A percentile compares a stretch with the other conserved stretches of the same genome.
Conservation (phyloP, 78 protist genomes). For the Isochrysis galbana region DNA sequence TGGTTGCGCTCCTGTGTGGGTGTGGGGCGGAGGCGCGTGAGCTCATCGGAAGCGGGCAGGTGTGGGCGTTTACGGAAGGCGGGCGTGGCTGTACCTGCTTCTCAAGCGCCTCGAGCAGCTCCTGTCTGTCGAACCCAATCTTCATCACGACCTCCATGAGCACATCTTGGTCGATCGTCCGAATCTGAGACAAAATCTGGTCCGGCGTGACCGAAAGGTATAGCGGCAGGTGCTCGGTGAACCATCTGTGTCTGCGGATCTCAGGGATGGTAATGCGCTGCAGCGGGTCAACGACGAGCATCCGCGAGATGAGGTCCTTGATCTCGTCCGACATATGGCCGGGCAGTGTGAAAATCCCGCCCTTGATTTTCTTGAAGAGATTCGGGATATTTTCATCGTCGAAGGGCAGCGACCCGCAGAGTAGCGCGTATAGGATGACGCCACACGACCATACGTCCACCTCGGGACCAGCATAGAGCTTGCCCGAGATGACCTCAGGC, state of each 20-base stretch:
- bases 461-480: conserved; percentile 93
- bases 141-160: conserved; percentile 28
- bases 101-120: not conserved
- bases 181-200: not conserved
- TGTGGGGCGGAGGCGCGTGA: no score
- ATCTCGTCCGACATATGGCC: conserved; percentile 68
- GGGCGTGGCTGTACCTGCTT: no score
- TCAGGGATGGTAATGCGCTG: conserved; percentile 87
- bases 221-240: conserved; percentile 68
- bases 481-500: conserved; percentile 92
- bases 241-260: conserved; percentile 88
- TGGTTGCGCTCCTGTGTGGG: conserved; percentile 52
- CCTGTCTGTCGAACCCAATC: conserved; percentile 11
- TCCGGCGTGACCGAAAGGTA: conserved; percentile 52
- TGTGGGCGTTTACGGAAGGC: no score
- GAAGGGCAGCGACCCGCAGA: conserved; percentile 96
- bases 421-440: conserved; percentile 92
- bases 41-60: no score
- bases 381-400: conserved; percentile 96
- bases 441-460: conserved; percentile 66
- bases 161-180: not conserved
- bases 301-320: conserved; percentile 81
- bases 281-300: conserved; percentile 95
- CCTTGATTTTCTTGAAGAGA: conserved; percentile 84
- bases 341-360: conserved; percentile 86